These are phyloP conservation scores for Plasmodium gaboni DNA, from an alignment of 169 alveolate genomes.

Conservation along the genomic window DNA sequence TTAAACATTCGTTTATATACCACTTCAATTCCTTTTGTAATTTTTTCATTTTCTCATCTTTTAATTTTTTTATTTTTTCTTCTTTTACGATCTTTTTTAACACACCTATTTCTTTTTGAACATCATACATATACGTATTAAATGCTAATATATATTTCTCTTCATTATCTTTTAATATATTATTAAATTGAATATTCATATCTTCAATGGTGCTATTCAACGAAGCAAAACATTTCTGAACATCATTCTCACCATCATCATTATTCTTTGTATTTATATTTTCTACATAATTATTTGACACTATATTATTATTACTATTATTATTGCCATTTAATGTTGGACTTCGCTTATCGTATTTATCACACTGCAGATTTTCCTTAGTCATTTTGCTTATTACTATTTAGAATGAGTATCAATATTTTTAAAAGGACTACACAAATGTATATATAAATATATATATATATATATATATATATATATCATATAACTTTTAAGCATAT, in stretches of 20 bases:
- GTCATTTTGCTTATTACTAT: background rate
- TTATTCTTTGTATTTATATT: slow-evolving; percentile 13
- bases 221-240: slow-evolving; percentile 53
- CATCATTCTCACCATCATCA: background rate
- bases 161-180: slow-evolving; percentile 53
- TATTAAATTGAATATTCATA: slow-evolving; percentile 53
- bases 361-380: slow-evolving; percentile 1
- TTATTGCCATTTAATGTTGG: no score
- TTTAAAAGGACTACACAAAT: background rate
- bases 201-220: slow-evolving; percentile 57
- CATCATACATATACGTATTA: slow-evolving; percentile 74
- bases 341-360: background rate
- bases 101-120: slow-evolving; percentile 59
- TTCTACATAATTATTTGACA: background rate
- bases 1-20: slow-evolving; percentile 69
- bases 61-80: slow-evolving; percentile 68
- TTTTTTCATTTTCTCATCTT: slow-evolving; percentile 58
- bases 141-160: slow-evolving; percentile 72
- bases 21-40: slow-evolving; percentile 69
- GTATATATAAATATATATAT: background rate
- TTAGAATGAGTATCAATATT: background rate
- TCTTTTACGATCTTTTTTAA: slow-evolving; percentile 56
- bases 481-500: no score
- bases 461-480: no score
- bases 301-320: slow-evolving; percentile 6